A percentile compares a stretch with the other conserved stretches of the same genome.
Evolutionary conservation across 163 green algal genomes (phyloP).

Genomic region (Scenedesmus sp.): DNA sequence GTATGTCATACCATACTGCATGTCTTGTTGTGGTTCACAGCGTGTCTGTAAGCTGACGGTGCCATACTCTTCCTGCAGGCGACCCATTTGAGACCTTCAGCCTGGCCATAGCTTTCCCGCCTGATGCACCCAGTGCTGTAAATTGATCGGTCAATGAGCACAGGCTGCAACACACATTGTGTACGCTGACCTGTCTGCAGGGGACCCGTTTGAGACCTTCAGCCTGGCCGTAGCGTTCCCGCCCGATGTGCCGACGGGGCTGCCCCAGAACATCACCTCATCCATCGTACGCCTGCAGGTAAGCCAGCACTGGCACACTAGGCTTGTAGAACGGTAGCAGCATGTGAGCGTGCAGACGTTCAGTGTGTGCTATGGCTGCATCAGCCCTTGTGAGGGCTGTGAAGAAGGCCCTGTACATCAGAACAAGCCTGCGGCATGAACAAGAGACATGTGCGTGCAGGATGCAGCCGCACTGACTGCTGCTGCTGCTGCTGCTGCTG

Average conservation of each 20-base stretch:
- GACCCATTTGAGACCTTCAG: slow-evolving; percentile 21
- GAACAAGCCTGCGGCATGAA: neutral
- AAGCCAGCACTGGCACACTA: neutral
- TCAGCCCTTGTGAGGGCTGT: neutral
- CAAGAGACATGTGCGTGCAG: neutral
- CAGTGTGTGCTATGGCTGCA: neutral
- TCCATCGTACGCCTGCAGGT: slow-evolving; percentile 42
- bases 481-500: neutral
- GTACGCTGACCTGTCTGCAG: neutral
- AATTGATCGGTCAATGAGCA: too few species aligned
- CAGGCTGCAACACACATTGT: neutral
- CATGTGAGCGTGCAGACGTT: too few species aligned
- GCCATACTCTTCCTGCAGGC: neutral
- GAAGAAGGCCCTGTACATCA: neutral
- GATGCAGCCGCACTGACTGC: neutral
- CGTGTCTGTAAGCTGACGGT: too few species aligned
- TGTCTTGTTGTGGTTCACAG: too few species aligned
- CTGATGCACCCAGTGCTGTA: neutral
- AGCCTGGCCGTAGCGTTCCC: slow-evolving; percentile 38
- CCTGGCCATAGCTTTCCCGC: neutral
- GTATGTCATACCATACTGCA: too few species aligned
- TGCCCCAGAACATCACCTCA: neutral
- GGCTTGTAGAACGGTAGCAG: neutral
- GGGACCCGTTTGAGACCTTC: slow-evolving; percentile 40
- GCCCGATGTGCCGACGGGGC: neutral